Evolutionary conservation across 768 basidiomycete genomes (phyloP).

Genomic region (Amanita subjunquillea): DNA sequence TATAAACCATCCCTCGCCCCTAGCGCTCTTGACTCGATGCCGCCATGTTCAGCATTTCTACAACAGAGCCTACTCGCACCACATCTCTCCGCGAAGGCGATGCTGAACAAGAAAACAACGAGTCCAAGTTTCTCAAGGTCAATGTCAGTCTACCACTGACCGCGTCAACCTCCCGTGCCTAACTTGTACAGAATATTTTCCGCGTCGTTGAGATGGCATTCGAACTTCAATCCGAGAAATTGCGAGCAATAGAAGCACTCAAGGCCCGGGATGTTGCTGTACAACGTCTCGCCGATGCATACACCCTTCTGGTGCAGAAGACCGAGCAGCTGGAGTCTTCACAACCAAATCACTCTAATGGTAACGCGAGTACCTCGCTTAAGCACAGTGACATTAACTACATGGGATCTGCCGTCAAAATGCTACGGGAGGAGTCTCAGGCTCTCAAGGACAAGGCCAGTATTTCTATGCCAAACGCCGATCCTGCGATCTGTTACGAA

Average conservation of each 20-base stretch:
- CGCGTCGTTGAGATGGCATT: slow-evolving; percentile 42
- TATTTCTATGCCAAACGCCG: slow-evolving; percentile 13
- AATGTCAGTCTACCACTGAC: not conserved
- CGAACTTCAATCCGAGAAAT: slow-evolving; percentile 41
- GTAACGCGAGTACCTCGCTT: not conserved
- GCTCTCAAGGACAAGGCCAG: not conserved
- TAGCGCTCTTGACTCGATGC: not conserved
- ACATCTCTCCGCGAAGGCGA: not conserved
- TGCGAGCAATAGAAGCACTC: slow-evolving; percentile 45
- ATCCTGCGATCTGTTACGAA: slow-evolving; percentile 30
- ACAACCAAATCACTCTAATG: slow-evolving; percentile 26
- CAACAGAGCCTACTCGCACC: not conserved
- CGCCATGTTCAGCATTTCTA: not conserved
- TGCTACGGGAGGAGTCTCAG: slow-evolving; percentile 17
- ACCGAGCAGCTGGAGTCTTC: slow-evolving; percentile 37
- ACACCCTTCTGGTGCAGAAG: slow-evolving; percentile 52
- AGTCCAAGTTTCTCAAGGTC: not conserved
- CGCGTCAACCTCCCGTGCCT: not conserved
- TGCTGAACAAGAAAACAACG: not conserved
- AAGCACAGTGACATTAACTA: slow-evolving; percentile 25
- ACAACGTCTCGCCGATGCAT: slow-evolving; percentile 47
- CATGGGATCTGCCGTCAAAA: slow-evolving; percentile 24
- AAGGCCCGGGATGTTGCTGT: slow-evolving; percentile 55
- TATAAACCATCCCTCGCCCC: not conserved
- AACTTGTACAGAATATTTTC: slow-evolving; percentile 28